Base-by-base conservation (phyloP, 371 early-diverging fungal species). In the Mucor saturninus region DNA sequence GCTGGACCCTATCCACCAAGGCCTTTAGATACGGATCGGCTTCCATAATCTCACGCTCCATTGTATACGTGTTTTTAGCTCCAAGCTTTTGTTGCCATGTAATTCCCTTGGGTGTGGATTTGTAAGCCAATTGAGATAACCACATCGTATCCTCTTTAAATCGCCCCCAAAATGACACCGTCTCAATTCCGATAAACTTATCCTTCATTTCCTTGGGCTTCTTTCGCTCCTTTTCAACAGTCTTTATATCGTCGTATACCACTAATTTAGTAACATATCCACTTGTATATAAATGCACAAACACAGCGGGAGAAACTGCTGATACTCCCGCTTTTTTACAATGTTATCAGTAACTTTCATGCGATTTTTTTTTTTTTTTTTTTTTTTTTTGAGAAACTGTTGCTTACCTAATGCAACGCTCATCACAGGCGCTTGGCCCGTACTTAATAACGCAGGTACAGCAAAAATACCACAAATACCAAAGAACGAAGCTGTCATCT, bases 401-500 rank as follows among this genome's bases (percentile, higher is more conserved):
- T 15, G 4, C 59, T 58, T 76, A 74, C 78, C 75, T 48, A 78
- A 55, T 37, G 73, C 63, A 35, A 74, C 64, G 55, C 72, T 71
- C 31, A 76, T 32, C 0, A 46, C 55, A 7, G 78, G 76, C 26
- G 75, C 78, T 55, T 76, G 74, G 0, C 76, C 77, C 6, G 75
- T 74, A 40, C 69, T 71, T 40, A 78, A 48, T 30, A 81, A 67
- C 1, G 74, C 77, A 57, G 81, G 81, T 1, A 78, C 81, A 8
- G 78, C 73, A 40, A 73, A 67, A 26, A 74, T 58, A 50, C 78
- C 81, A 67, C 81, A 81, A 8, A 74, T 39, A 37, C 76, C 74
- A 68, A 81, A 81, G 49, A 81, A 65, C 2, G 81, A 76, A 26
- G 81, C 78, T 50, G 76, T 78, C 72, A 77, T 76, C 64, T 81